Evolutionary conservation across 75 land plant genomes (phyloP), one percentile per base, ranked within the genome.

Genomic region (Cunninghamia lanceolata): DNA sequence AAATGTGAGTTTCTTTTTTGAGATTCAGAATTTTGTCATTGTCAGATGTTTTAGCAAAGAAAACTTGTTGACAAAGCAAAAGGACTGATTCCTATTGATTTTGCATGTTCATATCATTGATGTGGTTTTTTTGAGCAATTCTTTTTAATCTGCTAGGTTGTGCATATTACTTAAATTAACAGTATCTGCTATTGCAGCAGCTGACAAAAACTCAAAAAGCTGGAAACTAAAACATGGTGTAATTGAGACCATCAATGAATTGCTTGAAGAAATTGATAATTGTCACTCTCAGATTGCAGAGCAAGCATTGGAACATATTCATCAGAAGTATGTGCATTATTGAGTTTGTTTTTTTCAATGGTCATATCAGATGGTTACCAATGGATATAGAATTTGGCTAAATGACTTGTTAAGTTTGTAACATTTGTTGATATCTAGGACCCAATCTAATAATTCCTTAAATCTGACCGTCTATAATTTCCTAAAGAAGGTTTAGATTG

Each of bases 291-390:
- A 92, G 87, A 96, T 98, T 86, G 95, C 99, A 85, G 99, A 98
- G 87, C 99, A 98, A 88, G 99, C 99, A 81, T 93, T 98, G 76
- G 99, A 97, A 93, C 99, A 95, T 82, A 98, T 98, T 52, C 99
- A 98, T 86, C 99, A 98, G 80, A 97, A 98, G 99, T 96, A 96
- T 40, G 73, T 73, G 75, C 84, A 38, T n/a, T 46, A 83, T 21
- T 82, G 11, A 40, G 46, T 43, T 80, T 45, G 13, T 21, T 19
- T 77, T 34, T 80, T 73, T 45, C 14, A 9, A 45, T 80, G 30
- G 82, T 43, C 25, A 80, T n/a, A 80, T 77, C 80, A 77, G 77
- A 40, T 25, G 28, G 28, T 45, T 45, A 45, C 21, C 50, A 43
- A 45, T 80, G 32, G 8, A 28, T 43, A 25, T 45, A 45, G 46